These are phyloP conservation scores for Coemansia sp. DNA, from an alignment of 371 early-diverging fungal species.

Conservation along the genomic window DNA sequence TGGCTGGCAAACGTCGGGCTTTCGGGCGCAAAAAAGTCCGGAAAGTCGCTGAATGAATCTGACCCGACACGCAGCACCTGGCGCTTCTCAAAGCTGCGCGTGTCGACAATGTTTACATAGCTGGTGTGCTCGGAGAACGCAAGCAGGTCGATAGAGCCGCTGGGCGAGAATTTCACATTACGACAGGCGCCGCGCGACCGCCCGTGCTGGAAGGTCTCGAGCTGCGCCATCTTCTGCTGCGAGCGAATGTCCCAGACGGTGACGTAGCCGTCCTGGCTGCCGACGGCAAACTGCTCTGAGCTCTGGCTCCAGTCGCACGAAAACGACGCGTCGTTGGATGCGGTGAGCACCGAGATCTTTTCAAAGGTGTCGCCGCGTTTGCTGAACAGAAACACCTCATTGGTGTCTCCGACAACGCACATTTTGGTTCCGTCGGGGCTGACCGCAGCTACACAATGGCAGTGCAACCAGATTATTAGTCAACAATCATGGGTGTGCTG, in stretches of 20 bases:
- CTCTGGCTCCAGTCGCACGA: slow-evolving; percentile 80
- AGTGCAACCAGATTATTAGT: background rate
- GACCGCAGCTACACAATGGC: slow-evolving; percentile 55
- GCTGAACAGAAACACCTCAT: slow-evolving; percentile 69
- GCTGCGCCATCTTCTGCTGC: slow-evolving; percentile 44
- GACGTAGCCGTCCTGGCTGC: slow-evolving; percentile 77
- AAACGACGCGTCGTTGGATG: slow-evolving; percentile 57
- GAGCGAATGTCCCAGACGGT: slow-evolving; percentile 71
- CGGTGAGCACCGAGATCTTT: slow-evolving; percentile 43
- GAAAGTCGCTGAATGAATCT: slow-evolving; percentile 3
- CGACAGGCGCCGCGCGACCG: slow-evolving; percentile 60
- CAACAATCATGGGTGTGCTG: background rate
- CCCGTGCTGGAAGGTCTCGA: slow-evolving; percentile 60
- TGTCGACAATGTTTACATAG: slow-evolving; percentile 68
- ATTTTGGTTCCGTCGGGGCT: slow-evolving; percentile 71
- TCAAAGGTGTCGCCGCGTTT: slow-evolving; percentile 60
- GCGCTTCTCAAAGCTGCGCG: slow-evolving; percentile 61
- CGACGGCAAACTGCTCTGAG: slow-evolving; percentile 75
- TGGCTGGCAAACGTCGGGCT: slow-evolving; percentile 15
- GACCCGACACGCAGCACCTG: slow-evolving; percentile 59
- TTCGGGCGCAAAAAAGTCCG: slow-evolving; percentile 7
- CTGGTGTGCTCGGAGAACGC: slow-evolving; percentile 69
- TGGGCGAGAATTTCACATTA: slow-evolving; percentile 67
- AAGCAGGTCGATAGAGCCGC: slow-evolving; percentile 64
- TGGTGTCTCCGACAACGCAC: slow-evolving; percentile 74